These are phyloP conservation scores for Meyerozyma elateridarum DNA, from an alignment of 1,139 yeast species.

Conservation along the genomic window DNA sequence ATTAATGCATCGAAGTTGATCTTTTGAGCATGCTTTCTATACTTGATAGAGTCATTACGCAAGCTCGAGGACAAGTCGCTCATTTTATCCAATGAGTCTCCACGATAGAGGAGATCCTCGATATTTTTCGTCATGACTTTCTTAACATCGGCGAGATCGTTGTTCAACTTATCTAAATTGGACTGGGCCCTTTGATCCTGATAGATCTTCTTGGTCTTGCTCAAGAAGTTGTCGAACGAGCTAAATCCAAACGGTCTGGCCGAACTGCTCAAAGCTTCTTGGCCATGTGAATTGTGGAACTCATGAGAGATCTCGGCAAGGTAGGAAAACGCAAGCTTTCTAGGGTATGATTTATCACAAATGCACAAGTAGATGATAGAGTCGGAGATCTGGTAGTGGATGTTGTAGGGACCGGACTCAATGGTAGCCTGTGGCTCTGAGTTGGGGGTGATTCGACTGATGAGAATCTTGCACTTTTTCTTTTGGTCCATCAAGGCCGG, in stretches of 20 bases:
- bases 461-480: conserved; percentile 75
- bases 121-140: conserved; percentile 94
- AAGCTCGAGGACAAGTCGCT: conserved; percentile 80
- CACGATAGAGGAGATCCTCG: conserved; percentile 89
- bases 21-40: conserved; percentile 83
- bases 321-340: conserved; percentile 85
- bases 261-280: conserved; percentile 55
- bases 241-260: conserved; percentile 89
- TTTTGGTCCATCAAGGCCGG: conserved; percentile 66
- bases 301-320: conserved; percentile 78
- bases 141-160: conserved; percentile 88
- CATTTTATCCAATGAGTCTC: conserved; percentile 91
- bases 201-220: conserved; percentile 82
- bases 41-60: conserved; percentile 80
- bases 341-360: conserved; percentile 74
- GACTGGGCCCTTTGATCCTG: conserved; percentile 89
- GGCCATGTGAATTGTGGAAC: conserved; percentile 74
- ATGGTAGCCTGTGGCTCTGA: conserved; percentile 85
- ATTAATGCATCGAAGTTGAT: conserved; percentile 87
- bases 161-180: conserved; percentile 79
- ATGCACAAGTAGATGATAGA: conserved; percentile 73
- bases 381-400: conserved; percentile 67
- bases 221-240: conserved; percentile 76
- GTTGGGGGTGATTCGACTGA: conserved; percentile 71
- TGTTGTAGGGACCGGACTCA: conserved; percentile 69